Evolutionary conservation across 2,329 filamentous ascomycete genomes (phyloP).

Genomic region (Paraphaeosphaeria minitans): DNA sequence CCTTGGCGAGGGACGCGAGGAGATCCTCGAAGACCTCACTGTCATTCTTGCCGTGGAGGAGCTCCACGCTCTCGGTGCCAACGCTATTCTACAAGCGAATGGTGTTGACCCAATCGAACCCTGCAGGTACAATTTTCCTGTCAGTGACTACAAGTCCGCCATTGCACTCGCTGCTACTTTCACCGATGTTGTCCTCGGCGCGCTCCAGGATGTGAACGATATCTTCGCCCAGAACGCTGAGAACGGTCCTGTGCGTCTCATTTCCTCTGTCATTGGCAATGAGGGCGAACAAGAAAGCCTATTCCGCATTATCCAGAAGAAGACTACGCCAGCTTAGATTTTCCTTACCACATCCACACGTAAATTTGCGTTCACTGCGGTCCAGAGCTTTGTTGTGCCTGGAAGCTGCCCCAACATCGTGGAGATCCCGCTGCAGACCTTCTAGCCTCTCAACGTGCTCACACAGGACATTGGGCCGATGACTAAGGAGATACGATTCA

Average conservation of each 20-base stretch:
- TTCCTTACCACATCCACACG: slow-evolving; percentile 69
- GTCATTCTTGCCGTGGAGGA: slow-evolving; percentile 68
- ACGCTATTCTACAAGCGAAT: slow-evolving; percentile 60
- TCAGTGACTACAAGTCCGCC: slow-evolving; percentile 61
- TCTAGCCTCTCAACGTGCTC: slow-evolving; percentile 58
- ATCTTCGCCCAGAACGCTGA: slow-evolving; percentile 63
- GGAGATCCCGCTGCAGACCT: slow-evolving; percentile 57
- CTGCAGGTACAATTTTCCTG: slow-evolving; percentile 70
- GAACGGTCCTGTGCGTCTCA: slow-evolving; percentile 57
- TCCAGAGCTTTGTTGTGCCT: slow-evolving; percentile 64
- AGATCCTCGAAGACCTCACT: slow-evolving; percentile 54
- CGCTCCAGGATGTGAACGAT: slow-evolving; percentile 67
- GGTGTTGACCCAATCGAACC: slow-evolving; percentile 60
- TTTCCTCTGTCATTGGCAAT: slow-evolving; percentile 70
- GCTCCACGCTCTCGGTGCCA: slow-evolving; percentile 67
- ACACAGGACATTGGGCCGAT: slow-evolving; percentile 47
- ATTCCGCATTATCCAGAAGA: slow-evolving; percentile 63
- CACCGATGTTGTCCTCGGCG: slow-evolving; percentile 71
- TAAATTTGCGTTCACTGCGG: slow-evolving; percentile 67
- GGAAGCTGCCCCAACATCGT: slow-evolving; percentile 63
- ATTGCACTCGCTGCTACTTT: slow-evolving; percentile 68
- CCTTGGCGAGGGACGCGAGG: slow-evolving; percentile 50
- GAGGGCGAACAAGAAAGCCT: slow-evolving; percentile 76
- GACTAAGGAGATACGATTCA: slow-evolving; percentile 60
- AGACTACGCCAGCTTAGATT: slow-evolving; percentile 65